These are phyloP conservation scores for Paecilomyces sp. DNA, from an alignment of 2,329 filamentous ascomycete genomes.

Conservation along the genomic window DNA sequence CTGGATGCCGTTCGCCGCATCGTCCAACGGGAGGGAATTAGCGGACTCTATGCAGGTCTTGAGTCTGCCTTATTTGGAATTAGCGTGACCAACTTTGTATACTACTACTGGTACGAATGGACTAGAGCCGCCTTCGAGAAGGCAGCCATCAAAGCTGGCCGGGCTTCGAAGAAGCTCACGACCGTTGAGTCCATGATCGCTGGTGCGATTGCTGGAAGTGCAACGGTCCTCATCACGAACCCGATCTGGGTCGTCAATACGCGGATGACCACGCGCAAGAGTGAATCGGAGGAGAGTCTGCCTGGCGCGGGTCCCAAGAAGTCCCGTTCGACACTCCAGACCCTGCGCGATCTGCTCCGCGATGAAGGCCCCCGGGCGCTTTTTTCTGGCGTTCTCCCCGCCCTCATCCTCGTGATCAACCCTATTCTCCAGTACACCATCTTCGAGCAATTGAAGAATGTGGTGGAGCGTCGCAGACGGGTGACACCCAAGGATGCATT, in stretches of 20 bases:
- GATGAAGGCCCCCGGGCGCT: slow-evolving; percentile 80
- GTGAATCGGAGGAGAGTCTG: slow-evolving; percentile 40
- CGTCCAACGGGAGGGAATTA: slow-evolving; percentile 81
- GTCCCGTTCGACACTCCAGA: slow-evolving; percentile 68
- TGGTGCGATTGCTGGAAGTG: slow-evolving; percentile 85
- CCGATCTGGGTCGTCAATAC: slow-evolving; percentile 99
- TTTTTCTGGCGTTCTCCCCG: slow-evolving; percentile 87
- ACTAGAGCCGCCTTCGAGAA: slow-evolving; percentile 75
- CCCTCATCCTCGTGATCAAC: slow-evolving; percentile 91
- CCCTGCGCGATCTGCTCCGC: slow-evolving; percentile 69
- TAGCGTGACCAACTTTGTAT: slow-evolving; percentile 97
- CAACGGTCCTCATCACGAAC: slow-evolving; percentile 93
- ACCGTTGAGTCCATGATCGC: slow-evolving; percentile 93
- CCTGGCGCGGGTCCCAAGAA: slow-evolving; percentile 39
- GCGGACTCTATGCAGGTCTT: slow-evolving; percentile 84
- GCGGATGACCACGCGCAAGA: slow-evolving; percentile 86
- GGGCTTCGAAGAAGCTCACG: slow-evolving; percentile 73
- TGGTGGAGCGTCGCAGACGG: slow-evolving; percentile 66
- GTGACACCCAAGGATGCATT: slow-evolving; percentile 85
- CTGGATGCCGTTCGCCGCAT: slow-evolving; percentile 78
- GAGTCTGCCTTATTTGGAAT: slow-evolving; percentile 95
- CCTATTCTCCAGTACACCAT: slow-evolving; percentile 98
- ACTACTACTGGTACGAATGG: slow-evolving; percentile 99
- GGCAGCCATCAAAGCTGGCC: slow-evolving; percentile 65
- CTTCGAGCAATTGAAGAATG: slow-evolving; percentile 96